These are phyloP conservation scores for Pleurotus cornucopiae DNA, from an alignment of 768 basidiomycete genomes.

Conservation along the genomic window DNA sequence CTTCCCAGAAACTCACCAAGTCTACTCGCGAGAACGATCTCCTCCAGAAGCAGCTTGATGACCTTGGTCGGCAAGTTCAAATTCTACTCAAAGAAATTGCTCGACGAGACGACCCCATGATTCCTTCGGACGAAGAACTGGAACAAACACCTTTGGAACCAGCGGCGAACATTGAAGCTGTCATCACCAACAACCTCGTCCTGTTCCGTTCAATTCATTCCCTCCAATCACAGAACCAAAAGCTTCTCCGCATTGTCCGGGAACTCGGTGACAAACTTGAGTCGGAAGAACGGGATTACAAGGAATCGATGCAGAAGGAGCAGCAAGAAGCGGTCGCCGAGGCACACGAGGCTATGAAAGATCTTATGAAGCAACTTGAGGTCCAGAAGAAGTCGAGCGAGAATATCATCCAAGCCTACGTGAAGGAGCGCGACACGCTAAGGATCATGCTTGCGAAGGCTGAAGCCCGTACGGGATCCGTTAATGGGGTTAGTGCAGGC, in stretches of 20 bases:
- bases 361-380: slow-evolving; percentile 75
- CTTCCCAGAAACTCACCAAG: slow-evolving; percentile 56
- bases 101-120: slow-evolving; percentile 77
- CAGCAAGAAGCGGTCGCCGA: slow-evolving; percentile 80
- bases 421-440: slow-evolving; percentile 86
- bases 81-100: slow-evolving; percentile 73
- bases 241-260: slow-evolving; percentile 76
- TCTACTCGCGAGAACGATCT: slow-evolving; percentile 60
- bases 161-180: slow-evolving; percentile 60
- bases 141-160: slow-evolving; percentile 32
- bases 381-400: slow-evolving; percentile 69
- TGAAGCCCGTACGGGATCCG: slow-evolving; percentile 24
- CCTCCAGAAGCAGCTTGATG: slow-evolving; percentile 71
- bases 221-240: slow-evolving; percentile 91
- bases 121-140: slow-evolving; percentile 69
- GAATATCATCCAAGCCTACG: slow-evolving; percentile 69
- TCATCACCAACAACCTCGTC: slow-evolving; percentile 88
- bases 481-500: slow-evolving; percentile 18
- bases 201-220: slow-evolving; percentile 75
- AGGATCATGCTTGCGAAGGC: slow-evolving; percentile 66
- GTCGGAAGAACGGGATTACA: slow-evolving; percentile 73
- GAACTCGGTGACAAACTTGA: slow-evolving; percentile 86
- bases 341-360: slow-evolving; percentile 83
- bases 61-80: slow-evolving; percentile 84
- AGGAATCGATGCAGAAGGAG: slow-evolving; percentile 64